Base-by-base conservation (phyloP, 1,284 basidiomycete genomes). In the Leccinum ambiguum region DNA sequence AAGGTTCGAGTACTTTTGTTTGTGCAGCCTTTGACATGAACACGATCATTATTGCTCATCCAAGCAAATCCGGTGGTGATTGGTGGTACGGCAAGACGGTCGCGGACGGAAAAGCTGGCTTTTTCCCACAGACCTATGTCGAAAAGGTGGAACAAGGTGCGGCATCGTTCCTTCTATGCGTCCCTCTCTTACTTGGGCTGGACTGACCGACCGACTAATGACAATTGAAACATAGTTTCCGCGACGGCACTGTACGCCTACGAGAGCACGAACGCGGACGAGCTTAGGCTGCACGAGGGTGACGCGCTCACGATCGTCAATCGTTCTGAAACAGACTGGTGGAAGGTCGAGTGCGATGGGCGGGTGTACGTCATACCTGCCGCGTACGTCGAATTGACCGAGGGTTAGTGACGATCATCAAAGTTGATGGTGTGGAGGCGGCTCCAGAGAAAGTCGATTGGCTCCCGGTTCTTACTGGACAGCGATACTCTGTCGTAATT, bases 51-150 rank as follows among this genome's bases (percentile, higher is more conserved):
- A 79, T 81, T 21, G 94, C 92, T 3, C 86, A 96, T 77, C 95
- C 96, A 0, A 91, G 94, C 9, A 96, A 93, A 76, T 84, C 86
- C 58, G 88, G 85, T 48, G 84, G 87, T 21, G 94, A 96, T 72
- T 99, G 97, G 97, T 96, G 95, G 92, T 94, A 93, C 75, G 97
- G 95, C 50, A 90, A 82, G n/a, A 75, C 87, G 10, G 78, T 90
- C 18, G 85, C 81, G 57, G 86, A 84, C 53, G 87, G 90, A 16
- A 87, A 85, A 73, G 84, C 87, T 59, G 97, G 97, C 2, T 89
- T 96, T 80, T 94, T 98, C 86, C 97, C 97, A 1, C 90, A 90
- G 74, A 89, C 90, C 2, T 99, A 98, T 73, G 91, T 96, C 9
- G 85, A 92, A 71, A 84, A 86, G 71, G 76, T 93, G 33, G 81